These are phyloP conservation scores for Waltergamsia citrina DNA, from an alignment of 2,329 filamentous ascomycete species.

Conservation along the genomic window DNA sequence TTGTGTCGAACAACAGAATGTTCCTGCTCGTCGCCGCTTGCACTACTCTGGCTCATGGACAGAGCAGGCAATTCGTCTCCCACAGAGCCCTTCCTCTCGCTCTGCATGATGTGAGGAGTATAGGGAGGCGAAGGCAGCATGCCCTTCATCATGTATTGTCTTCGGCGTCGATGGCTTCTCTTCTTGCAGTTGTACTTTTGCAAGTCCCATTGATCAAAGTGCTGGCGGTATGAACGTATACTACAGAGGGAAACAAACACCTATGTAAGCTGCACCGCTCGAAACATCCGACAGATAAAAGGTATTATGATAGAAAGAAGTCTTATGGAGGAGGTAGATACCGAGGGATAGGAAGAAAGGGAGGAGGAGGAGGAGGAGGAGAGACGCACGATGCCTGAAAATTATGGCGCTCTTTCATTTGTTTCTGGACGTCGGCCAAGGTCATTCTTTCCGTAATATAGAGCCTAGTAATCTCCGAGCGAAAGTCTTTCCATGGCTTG, in stretches of 20 bases:
- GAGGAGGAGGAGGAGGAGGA: slow-evolving; percentile 4
- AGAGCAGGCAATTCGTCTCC: no score
- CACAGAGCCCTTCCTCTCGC: neutral
- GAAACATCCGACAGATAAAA: no score
- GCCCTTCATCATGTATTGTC: neutral
- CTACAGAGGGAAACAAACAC: slow-evolving; percentile 6
- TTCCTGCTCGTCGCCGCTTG: no score
- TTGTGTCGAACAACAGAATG: no score
- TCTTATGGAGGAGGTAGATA: neutral
- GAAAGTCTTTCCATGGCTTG: slow-evolving; percentile 30
- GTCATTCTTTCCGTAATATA: slow-evolving; percentile 30
- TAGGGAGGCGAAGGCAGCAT: slow-evolving; percentile 1
- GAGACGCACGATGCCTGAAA: slow-evolving; percentile 31
- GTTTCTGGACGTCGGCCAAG: slow-evolving; percentile 26
- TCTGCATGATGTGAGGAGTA: neutral
- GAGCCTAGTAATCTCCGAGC: slow-evolving; percentile 22
- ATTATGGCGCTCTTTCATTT: slow-evolving; percentile 27
- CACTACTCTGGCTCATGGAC: no score
- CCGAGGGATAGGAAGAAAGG: slow-evolving; percentile 1
- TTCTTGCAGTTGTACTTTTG: slow-evolving; percentile 36
- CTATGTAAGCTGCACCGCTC: no score
- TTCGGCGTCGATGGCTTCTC: slow-evolving; percentile 7
- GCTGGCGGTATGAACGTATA: slow-evolving; percentile 38
- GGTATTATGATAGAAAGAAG: neutral
- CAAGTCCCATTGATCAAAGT: slow-evolving; percentile 34